Evolutionary conservation across 345 rosid genomes (phyloP).

Genomic region (Hibiscus syriacus): DNA sequence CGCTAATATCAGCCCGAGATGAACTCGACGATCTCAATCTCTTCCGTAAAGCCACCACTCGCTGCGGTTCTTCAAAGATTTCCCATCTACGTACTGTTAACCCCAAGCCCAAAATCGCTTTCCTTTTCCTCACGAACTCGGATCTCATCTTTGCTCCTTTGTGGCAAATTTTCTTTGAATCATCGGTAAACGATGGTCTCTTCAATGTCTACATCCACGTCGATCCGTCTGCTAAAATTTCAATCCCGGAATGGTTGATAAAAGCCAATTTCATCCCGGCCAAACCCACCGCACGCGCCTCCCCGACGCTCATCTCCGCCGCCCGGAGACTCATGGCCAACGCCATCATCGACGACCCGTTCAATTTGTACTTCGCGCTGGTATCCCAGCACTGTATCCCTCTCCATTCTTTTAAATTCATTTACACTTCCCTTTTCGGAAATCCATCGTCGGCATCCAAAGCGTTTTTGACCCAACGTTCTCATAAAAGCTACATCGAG

Average conservation of each 20-base stretch:
- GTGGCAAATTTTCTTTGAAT: slow-evolving; percentile 65
- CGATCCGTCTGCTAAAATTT: slow-evolving; percentile 41
- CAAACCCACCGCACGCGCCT: slow-evolving; percentile 53
- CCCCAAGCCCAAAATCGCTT: slow-evolving; percentile 71
- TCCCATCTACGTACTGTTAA: slow-evolving; percentile 28
- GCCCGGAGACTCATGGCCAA: slow-evolving; percentile 63
- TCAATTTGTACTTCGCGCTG: slow-evolving; percentile 73
- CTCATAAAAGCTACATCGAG: slow-evolving; percentile 60
- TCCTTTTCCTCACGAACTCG: slow-evolving; percentile 87
- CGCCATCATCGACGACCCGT: slow-evolving; percentile 73
- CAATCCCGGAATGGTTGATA: slow-evolving; percentile 24
- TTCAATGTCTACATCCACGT: slow-evolving; percentile 79
- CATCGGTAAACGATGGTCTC: slow-evolving; percentile 30
- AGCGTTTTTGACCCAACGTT: slow-evolving; percentile 29
- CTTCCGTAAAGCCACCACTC: slow-evolving; percentile 59
- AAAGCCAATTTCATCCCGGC: slow-evolving; percentile 47
- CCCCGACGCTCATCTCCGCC: slow-evolving; percentile 69
- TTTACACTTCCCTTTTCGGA: slow-evolving; percentile 55
- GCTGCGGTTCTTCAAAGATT: slow-evolving; percentile 17
- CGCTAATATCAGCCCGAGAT: slow-evolving; percentile 26
- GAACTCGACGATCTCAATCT: slow-evolving; percentile 55
- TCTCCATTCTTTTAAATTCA: slow-evolving; percentile 62
- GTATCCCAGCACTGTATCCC: slow-evolving; percentile 79
- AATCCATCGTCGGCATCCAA: slow-evolving; percentile 8
- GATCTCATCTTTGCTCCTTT: slow-evolving; percentile 67